Evolutionary conservation across 2,329 filamentous ascomycete genomes (phyloP).

Genomic region (Penicillium capsulatum): DNA sequence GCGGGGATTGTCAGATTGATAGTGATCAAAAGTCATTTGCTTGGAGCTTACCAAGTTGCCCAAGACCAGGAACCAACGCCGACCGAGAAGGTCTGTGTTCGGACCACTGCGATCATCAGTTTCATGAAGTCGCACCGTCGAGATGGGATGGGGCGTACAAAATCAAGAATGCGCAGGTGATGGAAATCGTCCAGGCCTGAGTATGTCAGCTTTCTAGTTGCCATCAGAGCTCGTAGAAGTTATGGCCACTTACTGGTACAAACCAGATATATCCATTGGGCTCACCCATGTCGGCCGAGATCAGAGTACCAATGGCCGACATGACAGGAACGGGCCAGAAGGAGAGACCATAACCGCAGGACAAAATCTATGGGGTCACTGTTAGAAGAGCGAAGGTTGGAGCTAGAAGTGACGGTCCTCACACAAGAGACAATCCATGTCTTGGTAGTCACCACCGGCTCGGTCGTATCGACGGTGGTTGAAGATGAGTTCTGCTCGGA

Average conservation of each 20-base stretch:
- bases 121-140: too few species aligned
- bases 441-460: conserved; percentile 23
- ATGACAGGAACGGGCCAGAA: conserved; percentile 32
- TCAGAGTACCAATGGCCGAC: conserved; percentile 23
- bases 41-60: conserved; percentile 43
- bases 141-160: too few species aligned
- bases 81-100: conserved; percentile 48
- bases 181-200: conserved; percentile 35
- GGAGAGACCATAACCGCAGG: conserved; percentile 33
- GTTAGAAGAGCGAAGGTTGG: neutral
- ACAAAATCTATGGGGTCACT: conserved; percentile 30
- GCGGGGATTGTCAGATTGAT: too few species aligned
- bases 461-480: conserved; percentile 2
- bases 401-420: conserved; percentile 6
- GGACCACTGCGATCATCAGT: conserved; percentile 25
- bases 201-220: too few species aligned
- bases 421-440: conserved; percentile 27
- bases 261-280: conserved; percentile 30
- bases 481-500: conserved; percentile 6
- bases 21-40: too few species aligned
- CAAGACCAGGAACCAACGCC: conserved; percentile 45
- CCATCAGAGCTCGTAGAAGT: neutral
- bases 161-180: conserved; percentile 43
- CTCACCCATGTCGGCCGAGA: conserved; percentile 28
- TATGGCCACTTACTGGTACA: conserved; percentile 19